Conservation (phyloP, 805 yeast species). For the Wilhelminamyces savonicus region DNA sequence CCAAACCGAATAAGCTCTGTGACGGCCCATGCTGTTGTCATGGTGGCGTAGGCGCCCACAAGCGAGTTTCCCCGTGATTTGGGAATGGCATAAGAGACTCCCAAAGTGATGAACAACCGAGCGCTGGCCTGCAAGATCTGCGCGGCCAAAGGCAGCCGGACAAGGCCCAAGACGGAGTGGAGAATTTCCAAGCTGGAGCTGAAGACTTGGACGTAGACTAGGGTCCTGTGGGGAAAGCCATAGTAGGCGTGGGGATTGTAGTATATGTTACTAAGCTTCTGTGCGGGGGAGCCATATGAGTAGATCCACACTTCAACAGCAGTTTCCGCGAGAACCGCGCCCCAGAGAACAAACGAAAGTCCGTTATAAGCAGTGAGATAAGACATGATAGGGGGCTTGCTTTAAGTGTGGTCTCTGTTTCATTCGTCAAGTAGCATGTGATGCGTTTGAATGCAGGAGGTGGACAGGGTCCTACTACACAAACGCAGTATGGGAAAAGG, state of each 20-base stretch:
- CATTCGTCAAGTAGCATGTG: no score
- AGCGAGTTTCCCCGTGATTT: constrained; percentile 21
- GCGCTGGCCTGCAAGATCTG: constrained; percentile 23
- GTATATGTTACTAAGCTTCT: neutral
- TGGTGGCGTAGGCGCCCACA: constrained; percentile 11
- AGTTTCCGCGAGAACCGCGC: constrained; percentile 7
- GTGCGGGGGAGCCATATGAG: constrained; percentile 1
- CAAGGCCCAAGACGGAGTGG: constrained; percentile 20
- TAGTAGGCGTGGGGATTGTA: constrained; percentile 5
- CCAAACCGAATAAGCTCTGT: constrained; percentile 25
- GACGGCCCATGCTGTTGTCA: constrained; percentile 22
- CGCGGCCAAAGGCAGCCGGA: constrained; percentile 21
- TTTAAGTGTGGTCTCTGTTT: no score
- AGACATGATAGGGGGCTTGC: neutral
- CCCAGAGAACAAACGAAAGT: constrained; percentile 13
- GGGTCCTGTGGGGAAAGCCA: constrained; percentile 22
- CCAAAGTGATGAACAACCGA: constrained; percentile 20
- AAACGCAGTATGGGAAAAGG: no score
- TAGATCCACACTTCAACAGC: constrained; percentile 5
- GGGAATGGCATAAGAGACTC: constrained; percentile 22
- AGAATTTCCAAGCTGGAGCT: constrained; percentile 19
- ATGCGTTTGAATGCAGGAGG: no score
- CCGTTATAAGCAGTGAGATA: constrained; percentile 13
- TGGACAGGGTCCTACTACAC: no score
- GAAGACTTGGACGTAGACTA: constrained; percentile 17